Evolutionary conservation across 1,284 basidiomycete species (phyloP), one percentile per base, ranked within the genome.

Genomic region (Agroathelia rolfsii): DNA sequence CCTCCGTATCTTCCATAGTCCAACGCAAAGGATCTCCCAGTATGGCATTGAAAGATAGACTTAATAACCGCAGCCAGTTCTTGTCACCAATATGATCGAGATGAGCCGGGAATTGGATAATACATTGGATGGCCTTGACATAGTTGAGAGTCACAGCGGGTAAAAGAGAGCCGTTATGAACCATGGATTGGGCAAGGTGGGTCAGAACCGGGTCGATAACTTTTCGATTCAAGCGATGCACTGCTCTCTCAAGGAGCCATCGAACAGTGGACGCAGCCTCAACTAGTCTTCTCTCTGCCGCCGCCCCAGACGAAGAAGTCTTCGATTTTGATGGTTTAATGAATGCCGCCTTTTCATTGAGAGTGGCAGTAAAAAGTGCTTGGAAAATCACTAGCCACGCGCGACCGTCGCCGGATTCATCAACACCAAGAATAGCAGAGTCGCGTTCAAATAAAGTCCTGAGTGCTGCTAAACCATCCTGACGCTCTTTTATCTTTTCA

Each of bases 121-220:
- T 50, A 29, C 62, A 63, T 24, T 73, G 71, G 21, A 94, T 62
- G 0, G 83, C 69, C 51, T 93, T 90, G 38, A 81, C 64, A 51
- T 90, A 95, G 51, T 90, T 76, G 39, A 87, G 56, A 3, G 83
- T 76, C 4, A 90, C 66, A 0, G 76, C 74, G 5, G 63, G 49
- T 32, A 82, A 67, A 6, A 94, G 61, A 26, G 66, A 45, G 16
- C 67, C 66, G 8, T 66, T 57, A 42, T 74, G 52, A 8, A 75
- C 61, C 38, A 89, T 65, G 37, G 69, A 69, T 36, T 76, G 69
- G 3, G 65, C 56, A 34, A 95, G 62, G 50, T 92, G 85, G 3
- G 62, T 61, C 32, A 87, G 57, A 22, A 93, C 46, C 3, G 68
- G 53, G 30, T 65, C 70, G 28, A 72, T 45, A 6, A 70, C 65